Evolutionary conservation across 2,329 filamentous ascomycete genomes (phyloP).

Genomic region (Coniochaeta prunicola): DNA sequence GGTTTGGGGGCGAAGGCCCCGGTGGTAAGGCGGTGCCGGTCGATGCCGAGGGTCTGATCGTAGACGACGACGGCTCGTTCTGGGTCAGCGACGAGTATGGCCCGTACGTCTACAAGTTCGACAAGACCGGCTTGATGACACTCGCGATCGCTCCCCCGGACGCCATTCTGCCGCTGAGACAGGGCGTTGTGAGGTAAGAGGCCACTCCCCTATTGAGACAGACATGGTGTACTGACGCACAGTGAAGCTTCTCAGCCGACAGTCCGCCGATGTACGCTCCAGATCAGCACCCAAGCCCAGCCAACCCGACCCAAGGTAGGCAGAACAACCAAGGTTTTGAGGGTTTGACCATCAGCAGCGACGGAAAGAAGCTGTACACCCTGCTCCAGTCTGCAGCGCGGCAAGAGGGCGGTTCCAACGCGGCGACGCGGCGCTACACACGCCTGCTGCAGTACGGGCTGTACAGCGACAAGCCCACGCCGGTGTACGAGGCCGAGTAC

Average conservation of each 20-base stretch:
- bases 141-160: conserved; percentile 57
- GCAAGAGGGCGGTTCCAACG: conserved; percentile 29
- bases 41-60: conserved; percentile 60
- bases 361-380: conserved; percentile 57
- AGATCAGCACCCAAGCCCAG: conserved; percentile 39
- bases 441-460: conserved; percentile 61
- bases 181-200: conserved; percentile 33
- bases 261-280: conserved; percentile 55
- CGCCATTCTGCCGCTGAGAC: conserved; percentile 57
- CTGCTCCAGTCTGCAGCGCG: conserved; percentile 59
- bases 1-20: conserved; percentile 53
- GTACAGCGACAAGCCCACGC: conserved; percentile 25
- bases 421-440: conserved; percentile 42
- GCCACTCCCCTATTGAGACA: neutral
- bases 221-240: neutral
- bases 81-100: conserved; percentile 68
- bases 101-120: conserved; percentile 63
- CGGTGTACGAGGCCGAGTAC: conserved; percentile 52
- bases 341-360: conserved; percentile 54
- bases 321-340: conserved; percentile 73
- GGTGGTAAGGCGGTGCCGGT: conserved; percentile 54
- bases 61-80: conserved; percentile 53
- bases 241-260: conserved; percentile 53
- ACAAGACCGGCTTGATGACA: conserved; percentile 48
- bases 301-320: conserved; percentile 53